Evolutionary conservation across 164 flowering plant species (phyloP), one percentile per base, ranked within the genome.

Genomic region (Dillenia suffruticosa): DNA sequence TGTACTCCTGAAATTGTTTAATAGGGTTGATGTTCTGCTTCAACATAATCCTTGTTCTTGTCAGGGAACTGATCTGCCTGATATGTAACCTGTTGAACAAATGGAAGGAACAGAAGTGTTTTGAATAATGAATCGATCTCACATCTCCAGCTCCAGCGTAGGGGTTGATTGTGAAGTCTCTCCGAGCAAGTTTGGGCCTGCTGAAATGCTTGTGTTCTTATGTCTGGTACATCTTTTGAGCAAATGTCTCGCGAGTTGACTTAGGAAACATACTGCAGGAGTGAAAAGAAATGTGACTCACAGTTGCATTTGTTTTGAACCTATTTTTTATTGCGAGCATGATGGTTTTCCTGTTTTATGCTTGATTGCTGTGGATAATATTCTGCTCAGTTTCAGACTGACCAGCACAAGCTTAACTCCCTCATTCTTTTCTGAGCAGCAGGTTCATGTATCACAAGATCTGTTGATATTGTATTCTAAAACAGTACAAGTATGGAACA

Each of bases 61-160:
- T 85, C 90, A 12, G 84, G 79, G 69, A 85, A 85, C 3, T 70
- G 79, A 67, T 85, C 86, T 24, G 91, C 82, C 71, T 78, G 83
- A 69, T 85, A 85, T 32, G 74, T 81, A 16, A 85, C 90, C 90
- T 85, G 76, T 54, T 58, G 57, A 54, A 51, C 0, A 57, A 56
- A 56, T 70, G 51, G 6, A 68, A 49, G 51, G 5, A 19, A 10
- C 32, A 56, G 49, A 51, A 55, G 13, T 32, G 9, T 32, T 4
- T 6, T 32, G 45, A 19, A 8, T 44, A n/a, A 10, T 8, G 9
- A 2, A 16, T 58, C 5, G 52, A 56, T 51, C 94, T 71, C 81
- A 89, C 96, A 77, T 89, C 96, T 53, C 96, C 96, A 58, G 96
- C 96, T 53, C 96, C 96, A 58, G 96, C 96, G 69, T 89, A 89